Base-by-base conservation (phyloP, 768 basidiomycete species). In the Leccinum longicurvipes region DNA sequence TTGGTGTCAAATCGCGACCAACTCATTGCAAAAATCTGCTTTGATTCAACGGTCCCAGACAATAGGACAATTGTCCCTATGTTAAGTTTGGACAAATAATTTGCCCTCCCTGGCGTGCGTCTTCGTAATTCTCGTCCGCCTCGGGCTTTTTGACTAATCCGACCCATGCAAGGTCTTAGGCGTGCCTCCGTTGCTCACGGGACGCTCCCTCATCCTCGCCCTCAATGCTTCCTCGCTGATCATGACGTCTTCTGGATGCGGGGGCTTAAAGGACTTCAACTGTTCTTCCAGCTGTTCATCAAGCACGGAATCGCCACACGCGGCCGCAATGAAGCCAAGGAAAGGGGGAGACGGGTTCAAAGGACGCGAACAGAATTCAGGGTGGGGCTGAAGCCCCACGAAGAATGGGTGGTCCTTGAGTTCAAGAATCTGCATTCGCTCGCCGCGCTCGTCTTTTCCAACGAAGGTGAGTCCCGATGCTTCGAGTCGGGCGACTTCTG, bases 331-430 rank as follows among this genome's bases (percentile, higher is more conserved):
- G 70, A 99, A 89, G 14, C 97, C 97, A 51, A 99, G 86, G 85
- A 98, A 98, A 0, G 94, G 88, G 0, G 97, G 97, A 0, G 93
- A 97, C 2, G 97, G 97, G 74, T 99, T 98, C 42, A 99, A 78
- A 2, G 97, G 97, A 27, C 97, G 86, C 23, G 97, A 95, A 77
- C 96, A 98, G 76, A 99, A 95, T 73, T 99, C 97, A 1, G 97
- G 97, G 67, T 99, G 97, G 1, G 97, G 92, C 75, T 99, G 97
- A 44, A 99, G 78, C 23, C 85, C 97, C 44, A 96, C 75, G 68
- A 95, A 98, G 79, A 84, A 99, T 2, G 93, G 91, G 72, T 99
- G 97, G 62, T 91, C 95, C 61, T 76, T 80, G 42, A 98, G 75
- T 74, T 99, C 97, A 56, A 95, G 77, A 54, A 94, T 83, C 76